A percentile compares a stretch with the other conserved stretches of the same genome.
phyloP scores from a whole-genome alignment of 345 rosid species.

The Salix suchowensis region DNA sequence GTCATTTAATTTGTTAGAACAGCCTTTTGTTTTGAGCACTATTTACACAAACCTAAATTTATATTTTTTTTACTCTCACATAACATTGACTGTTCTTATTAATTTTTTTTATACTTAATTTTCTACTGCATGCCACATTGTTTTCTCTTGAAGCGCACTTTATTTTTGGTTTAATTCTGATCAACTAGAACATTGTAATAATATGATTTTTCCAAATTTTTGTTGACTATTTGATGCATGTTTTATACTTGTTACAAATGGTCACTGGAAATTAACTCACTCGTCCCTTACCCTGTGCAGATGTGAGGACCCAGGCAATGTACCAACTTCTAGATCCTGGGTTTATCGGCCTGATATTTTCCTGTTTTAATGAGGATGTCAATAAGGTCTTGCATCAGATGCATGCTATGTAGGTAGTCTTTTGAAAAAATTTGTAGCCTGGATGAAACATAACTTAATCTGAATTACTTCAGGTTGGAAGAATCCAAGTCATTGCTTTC shows the following conservation, averaged over 20 bases:
- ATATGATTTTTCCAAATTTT: not conserved
- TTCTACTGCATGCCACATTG: too few relatives aligned
- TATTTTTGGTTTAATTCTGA: too few relatives aligned
- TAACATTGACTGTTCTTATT: too few relatives aligned
- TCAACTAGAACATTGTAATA: not conserved
- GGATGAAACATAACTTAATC: conserved; percentile 8
- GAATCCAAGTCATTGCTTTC: conserved; percentile 96
- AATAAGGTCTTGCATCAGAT: conserved; percentile 54
- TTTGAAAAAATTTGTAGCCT: conserved; percentile 1
- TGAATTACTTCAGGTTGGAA: conserved; percentile 63
- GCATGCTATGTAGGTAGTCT: conserved; percentile 5
- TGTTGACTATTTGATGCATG: not conserved
- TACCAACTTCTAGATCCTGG: conserved; percentile 97
- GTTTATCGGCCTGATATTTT: conserved; percentile 87
- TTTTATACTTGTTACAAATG: not conserved
- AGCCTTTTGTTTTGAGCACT: too few relatives aligned
- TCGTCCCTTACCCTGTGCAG: conserved; percentile 41
- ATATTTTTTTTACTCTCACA: too few relatives aligned
- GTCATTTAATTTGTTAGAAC: too few relatives aligned
- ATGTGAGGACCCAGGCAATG: conserved; percentile 98
- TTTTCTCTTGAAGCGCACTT: too few relatives aligned
- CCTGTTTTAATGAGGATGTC: conserved; percentile 88
- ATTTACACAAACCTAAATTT: too few relatives aligned
- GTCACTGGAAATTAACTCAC: conserved; percentile 4
- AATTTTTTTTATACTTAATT: too few relatives aligned